Evolutionary conservation across 352 stramenopile genomes (phyloP).

Genomic region (Phytophthora melonis): DNA sequence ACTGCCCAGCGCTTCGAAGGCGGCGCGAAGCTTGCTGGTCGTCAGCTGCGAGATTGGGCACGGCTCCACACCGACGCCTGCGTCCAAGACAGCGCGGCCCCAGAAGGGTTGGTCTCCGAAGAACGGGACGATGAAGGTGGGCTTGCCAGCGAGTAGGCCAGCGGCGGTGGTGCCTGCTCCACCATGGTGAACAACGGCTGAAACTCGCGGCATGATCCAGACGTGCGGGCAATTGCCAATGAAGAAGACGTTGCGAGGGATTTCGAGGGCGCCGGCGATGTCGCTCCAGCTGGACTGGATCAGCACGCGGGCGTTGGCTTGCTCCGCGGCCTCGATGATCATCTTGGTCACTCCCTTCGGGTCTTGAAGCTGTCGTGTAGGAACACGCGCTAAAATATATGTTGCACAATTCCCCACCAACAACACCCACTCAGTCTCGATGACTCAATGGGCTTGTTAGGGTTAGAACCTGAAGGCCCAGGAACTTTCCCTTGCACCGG

Average conservation of each 20-base stretch:
- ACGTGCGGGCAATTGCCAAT: conserved; percentile 84
- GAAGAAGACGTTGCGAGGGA: conserved; percentile 71
- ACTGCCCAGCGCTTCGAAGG: conserved; percentile 75
- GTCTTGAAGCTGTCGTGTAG: no score
- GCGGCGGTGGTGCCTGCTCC: conserved; percentile 93
- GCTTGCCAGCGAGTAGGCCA: conserved; percentile 90
- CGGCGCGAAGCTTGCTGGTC: conserved; percentile 74
- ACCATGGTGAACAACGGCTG: conserved; percentile 85
- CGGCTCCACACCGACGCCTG: conserved; percentile 87
- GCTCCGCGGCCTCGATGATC: conserved; percentile 81
- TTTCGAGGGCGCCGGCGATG: conserved; percentile 58
- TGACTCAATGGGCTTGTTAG: no score
- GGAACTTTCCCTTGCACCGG: no score
- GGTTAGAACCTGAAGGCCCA: no score
- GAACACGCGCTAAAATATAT: no score
- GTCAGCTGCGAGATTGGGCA: conserved; percentile 88
- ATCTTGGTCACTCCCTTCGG: conserved; percentile 78
- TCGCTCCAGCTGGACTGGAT: conserved; percentile 93
- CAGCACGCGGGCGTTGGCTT: conserved; percentile 78
- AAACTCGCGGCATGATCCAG: conserved; percentile 92
- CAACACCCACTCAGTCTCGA: no score
- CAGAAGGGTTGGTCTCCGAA: conserved; percentile 97
- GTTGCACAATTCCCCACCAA: no score
- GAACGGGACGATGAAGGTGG: conserved; percentile 95
- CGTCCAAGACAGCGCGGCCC: conserved; percentile 85